A percentile compares a stretch with the other conserved stretches of the same genome.
Conservation (phyloP, 345 rosid species). For the Adansonia digitata region DNA sequence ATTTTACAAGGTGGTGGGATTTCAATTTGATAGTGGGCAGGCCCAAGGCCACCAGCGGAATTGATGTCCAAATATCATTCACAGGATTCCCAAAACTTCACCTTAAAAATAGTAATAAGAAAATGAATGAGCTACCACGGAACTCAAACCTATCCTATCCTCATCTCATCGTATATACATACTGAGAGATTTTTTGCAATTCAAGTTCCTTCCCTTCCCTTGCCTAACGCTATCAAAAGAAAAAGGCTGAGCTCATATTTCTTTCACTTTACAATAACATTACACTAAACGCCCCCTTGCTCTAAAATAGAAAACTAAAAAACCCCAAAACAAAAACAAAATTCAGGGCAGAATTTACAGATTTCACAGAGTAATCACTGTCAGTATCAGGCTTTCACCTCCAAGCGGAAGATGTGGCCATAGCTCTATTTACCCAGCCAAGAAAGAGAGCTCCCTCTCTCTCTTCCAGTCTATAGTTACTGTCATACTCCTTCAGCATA, state of each 20-base stretch:
- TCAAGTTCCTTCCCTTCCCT: neutral
- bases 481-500: slow-evolving; percentile 41
- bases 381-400: slow-evolving; percentile 27
- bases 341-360: slow-evolving; percentile 15
- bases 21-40: neutral
- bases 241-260: neutral
- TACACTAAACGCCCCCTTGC: neutral
- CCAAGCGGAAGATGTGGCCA: slow-evolving; percentile 78
- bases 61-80: neutral
- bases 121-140: neutral
- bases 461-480: slow-evolving; percentile 45
- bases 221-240: neutral
- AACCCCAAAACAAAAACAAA: slow-evolving; percentile 10
- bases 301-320: neutral
- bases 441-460: slow-evolving; percentile 56
- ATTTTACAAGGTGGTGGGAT: neutral
- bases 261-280: slow-evolving; percentile 7
- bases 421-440: slow-evolving; percentile 58
- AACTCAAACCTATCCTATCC: neutral
- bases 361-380: neutral
- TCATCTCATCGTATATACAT: neutral
- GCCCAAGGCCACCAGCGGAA: neutral
- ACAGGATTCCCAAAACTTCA: no score
- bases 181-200: neutral
- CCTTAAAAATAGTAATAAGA: no score